These are phyloP conservation scores for Groenewaldozyma auringiensis DNA, from an alignment of 1,139 yeast species.

Conservation along the genomic window DNA sequence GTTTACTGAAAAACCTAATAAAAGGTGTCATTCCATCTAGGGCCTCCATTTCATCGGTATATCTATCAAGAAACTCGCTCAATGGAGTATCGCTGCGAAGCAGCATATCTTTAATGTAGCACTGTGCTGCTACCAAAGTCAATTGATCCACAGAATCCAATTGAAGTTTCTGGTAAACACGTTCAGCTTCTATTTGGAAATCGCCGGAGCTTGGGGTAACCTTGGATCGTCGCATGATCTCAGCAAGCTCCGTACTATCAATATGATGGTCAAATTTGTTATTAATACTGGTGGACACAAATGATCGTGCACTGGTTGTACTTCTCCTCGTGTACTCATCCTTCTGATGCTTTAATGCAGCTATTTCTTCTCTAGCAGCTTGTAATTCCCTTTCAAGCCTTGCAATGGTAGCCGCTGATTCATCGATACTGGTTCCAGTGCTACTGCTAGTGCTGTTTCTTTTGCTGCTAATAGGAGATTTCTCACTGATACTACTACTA, in stretches of 20 bases:
- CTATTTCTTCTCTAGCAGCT: no score
- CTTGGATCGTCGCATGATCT: background rate
- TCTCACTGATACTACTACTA: no score
- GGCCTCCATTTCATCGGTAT: background rate
- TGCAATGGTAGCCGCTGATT: no score
- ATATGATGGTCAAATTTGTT: background rate
- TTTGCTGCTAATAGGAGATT: no score
- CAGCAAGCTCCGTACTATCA: background rate
- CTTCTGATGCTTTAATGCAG: no score
- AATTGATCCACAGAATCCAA: background rate
- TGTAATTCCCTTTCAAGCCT: no score
- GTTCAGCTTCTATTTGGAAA: background rate
- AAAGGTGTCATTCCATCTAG: background rate
- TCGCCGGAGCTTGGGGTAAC: background rate
- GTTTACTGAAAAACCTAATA: background rate
- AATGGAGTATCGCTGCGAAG: background rate
- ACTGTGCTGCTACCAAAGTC: background rate
- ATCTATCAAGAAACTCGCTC: background rate
- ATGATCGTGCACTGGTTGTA: no score
- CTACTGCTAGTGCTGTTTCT: no score
- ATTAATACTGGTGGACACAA: no score
- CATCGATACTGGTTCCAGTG: no score
- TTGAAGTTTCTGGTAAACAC: background rate
- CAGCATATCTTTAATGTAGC: background rate
- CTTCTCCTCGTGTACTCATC: no score